Base-by-base conservation (phyloP, 2,329 filamentous ascomycete species). In the Ciborinia camelliae region DNA sequence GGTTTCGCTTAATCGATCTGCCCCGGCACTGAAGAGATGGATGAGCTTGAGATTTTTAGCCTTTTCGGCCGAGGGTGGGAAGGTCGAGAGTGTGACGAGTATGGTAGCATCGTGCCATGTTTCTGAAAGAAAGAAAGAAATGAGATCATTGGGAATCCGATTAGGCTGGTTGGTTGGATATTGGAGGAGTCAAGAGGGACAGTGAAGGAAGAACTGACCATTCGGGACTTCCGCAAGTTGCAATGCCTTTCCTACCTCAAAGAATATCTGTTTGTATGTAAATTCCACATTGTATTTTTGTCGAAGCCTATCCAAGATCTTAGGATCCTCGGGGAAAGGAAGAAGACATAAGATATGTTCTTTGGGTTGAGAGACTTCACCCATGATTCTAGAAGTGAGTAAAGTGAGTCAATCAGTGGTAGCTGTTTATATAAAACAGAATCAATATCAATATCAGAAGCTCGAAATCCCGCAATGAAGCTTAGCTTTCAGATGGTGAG, bases 241-340 rank as follows among this genome's bases (percentile, higher is more conserved):
- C 12, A 59, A 65, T 45, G 48, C 37, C 63, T 63, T 62, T 14
- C 69, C 67, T 52, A 68, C 58, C 9, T 69, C 68, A 55, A 69
- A 74, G 2, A 65, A 66, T 35, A 77, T 68, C 50, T 76, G 66
- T 55, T 75, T 68, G 67, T 77, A 82, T 12, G 74, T 76, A 58
- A 83, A 73, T n/a, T 80, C 75, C 66, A 82, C 75, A 70, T 78
- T 71, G 74, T 77, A 82, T 61, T 75, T 79, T 57, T 73, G 73
- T 45, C 71, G 77, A 62, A 81, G 76, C 58, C 71, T 71, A 54
- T 73, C 73, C 37, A 80, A 67, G 32, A 79, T 69, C 1, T 73
- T 69, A 30, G 73, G 74, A n/a, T 79, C 77, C 62, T 79, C 76
- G 8, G 78, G 75, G 62, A 77, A 77, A 2, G 79, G 78, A 1